These are phyloP conservation scores for Botrytis medusae DNA, from an alignment of 2,329 filamentous ascomycete species.

Conservation along the genomic window DNA sequence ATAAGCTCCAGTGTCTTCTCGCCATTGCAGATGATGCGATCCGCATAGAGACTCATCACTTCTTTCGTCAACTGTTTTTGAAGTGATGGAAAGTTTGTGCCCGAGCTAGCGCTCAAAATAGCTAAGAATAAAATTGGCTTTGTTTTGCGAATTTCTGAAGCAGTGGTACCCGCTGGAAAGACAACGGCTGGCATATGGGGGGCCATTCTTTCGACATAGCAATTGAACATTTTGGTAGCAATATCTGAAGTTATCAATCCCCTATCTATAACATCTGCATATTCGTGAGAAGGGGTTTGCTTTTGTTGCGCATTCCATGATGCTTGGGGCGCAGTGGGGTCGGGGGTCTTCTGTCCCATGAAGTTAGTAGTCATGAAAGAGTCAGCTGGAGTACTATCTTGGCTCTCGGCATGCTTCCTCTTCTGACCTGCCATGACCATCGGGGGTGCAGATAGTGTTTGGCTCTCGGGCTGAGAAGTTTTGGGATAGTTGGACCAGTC, in stretches of 20 bases:
- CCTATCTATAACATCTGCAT: constrained; percentile 52
- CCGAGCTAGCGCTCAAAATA: constrained; percentile 62
- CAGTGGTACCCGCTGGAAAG: constrained; percentile 55
- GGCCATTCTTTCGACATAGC: constrained; percentile 60
- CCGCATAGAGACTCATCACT: constrained; percentile 49
- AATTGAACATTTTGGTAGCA: constrained; percentile 55
- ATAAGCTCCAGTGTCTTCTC: constrained; percentile 53
- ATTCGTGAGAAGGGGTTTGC: constrained; percentile 35
- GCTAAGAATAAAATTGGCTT: constrained; percentile 70
- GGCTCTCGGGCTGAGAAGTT: constrained; percentile 32
- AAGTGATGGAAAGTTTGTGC: constrained; percentile 50
- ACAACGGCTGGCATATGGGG: constrained; percentile 63
- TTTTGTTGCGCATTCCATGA: constrained; percentile 12
- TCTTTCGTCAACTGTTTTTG: constrained; percentile 49
- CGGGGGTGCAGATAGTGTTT: constrained; percentile 33
- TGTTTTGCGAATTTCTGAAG: constrained; percentile 54
- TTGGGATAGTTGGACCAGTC: constrained; percentile 37
- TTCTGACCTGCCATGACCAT: constrained; percentile 41
- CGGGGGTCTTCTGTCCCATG: constrained; percentile 14
- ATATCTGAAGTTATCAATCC: constrained; percentile 57
- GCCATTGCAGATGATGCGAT: constrained; percentile 49
- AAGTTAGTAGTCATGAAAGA: constrained; percentile 17
- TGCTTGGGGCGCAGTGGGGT: constrained; percentile 1
- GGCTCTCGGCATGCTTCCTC: constrained; percentile 38
- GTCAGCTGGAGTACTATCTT: constrained; percentile 23